A percentile compares a stretch with the other conserved stretches of the same genome.
Evolutionary conservation across 768 basidiomycete genomes (phyloP).

Genomic region (Omphalotus guepiniiformis): DNA sequence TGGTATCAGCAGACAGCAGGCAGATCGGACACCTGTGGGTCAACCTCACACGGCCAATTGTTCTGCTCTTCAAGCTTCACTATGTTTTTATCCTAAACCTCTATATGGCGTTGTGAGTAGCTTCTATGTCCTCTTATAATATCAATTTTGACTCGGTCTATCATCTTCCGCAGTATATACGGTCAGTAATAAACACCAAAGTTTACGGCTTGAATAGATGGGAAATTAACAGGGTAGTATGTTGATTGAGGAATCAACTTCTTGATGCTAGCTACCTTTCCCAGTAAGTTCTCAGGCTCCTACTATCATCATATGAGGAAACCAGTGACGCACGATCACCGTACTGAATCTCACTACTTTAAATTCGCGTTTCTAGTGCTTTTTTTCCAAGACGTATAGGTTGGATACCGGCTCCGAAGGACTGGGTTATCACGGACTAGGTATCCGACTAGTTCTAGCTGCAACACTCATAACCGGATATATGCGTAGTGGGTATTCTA

Average conservation of each 20-base stretch:
- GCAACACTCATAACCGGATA: too few relatives aligned
- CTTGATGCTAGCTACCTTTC: conserved; percentile 50
- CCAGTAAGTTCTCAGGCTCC: conserved; percentile 30
- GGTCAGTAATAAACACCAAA: background rate
- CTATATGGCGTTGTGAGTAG: conserved; percentile 61
- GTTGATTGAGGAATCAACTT: conserved; percentile 40
- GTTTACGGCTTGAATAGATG: too few relatives aligned
- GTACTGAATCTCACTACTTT: too few relatives aligned
- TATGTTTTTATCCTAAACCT: conserved; percentile 60
- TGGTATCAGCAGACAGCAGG: conserved; percentile 16
- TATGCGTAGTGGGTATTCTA: conserved; percentile 24
- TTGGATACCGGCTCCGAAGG: conserved; percentile 23
- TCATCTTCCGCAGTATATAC: background rate
- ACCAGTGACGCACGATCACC: conserved; percentile 21
- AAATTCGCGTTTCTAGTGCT: too few relatives aligned
- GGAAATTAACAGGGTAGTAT: too few relatives aligned
- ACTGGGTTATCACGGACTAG: conserved; percentile 34
- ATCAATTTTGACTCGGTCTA: too few relatives aligned
- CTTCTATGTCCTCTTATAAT: too few relatives aligned
- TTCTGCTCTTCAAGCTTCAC: conserved; percentile 52
- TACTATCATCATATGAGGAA: conserved; percentile 4
- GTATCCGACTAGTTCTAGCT: conserved; percentile 32
- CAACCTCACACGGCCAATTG: conserved; percentile 53
- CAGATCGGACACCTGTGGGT: conserved; percentile 37
- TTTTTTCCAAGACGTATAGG: conserved; percentile 24